Percentiles rank a stretch among this genome's conserved stretches.
Conservation (phyloP, 495 filamentous ascomycete genomes). For the Hypoxylon rickii region DNA sequence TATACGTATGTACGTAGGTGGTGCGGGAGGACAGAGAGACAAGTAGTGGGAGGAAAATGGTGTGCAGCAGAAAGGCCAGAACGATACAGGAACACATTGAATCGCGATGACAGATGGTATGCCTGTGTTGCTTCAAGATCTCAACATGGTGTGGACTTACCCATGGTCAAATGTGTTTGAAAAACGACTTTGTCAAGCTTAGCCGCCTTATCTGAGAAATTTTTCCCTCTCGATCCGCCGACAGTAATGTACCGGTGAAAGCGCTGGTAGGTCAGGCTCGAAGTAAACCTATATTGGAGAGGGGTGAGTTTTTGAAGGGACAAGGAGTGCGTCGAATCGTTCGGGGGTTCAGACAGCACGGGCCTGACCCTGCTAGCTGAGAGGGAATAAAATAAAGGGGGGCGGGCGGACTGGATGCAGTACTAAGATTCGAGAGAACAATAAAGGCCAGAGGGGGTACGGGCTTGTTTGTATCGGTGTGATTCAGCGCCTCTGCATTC, state of each 20-base stretch:
- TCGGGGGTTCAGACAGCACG: conserved; percentile 21
- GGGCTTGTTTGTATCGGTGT: conserved; percentile 33
- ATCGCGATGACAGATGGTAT: conserved; percentile 13
- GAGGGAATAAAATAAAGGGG: conserved; percentile 26
- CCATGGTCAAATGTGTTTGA: conserved; percentile 46
- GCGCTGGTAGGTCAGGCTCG: conserved; percentile 20
- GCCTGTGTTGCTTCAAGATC: conserved; percentile 28
- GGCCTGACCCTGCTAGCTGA: conserved; percentile 28
- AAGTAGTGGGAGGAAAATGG: conserved; percentile 28
- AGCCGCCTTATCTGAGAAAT: conserved; percentile 46
- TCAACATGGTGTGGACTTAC: conserved; percentile 47
- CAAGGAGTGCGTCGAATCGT: conserved; percentile 32
- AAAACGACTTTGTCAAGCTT: conserved; percentile 44
- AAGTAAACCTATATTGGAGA: conserved; percentile 37
- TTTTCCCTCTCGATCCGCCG: conserved; percentile 33
- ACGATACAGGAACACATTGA: conserved; percentile 8
- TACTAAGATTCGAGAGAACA: conserved; percentile 23
- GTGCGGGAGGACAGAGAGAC: no score
- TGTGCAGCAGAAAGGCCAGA: conserved; percentile 22
- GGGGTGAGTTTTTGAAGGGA: conserved; percentile 35
- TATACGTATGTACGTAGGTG: conserved; percentile 42
- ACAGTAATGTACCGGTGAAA: conserved; percentile 29
- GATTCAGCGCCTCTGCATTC: conserved; percentile 33
- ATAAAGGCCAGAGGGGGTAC: conserved; percentile 15
- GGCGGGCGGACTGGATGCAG: conserved; percentile 14